A percentile compares a stretch with the other conserved stretches of the same genome.
Evolutionary conservation across 2,329 filamentous ascomycete species (phyloP).

Genomic region (Chrysoporthe cubensis): DNA sequence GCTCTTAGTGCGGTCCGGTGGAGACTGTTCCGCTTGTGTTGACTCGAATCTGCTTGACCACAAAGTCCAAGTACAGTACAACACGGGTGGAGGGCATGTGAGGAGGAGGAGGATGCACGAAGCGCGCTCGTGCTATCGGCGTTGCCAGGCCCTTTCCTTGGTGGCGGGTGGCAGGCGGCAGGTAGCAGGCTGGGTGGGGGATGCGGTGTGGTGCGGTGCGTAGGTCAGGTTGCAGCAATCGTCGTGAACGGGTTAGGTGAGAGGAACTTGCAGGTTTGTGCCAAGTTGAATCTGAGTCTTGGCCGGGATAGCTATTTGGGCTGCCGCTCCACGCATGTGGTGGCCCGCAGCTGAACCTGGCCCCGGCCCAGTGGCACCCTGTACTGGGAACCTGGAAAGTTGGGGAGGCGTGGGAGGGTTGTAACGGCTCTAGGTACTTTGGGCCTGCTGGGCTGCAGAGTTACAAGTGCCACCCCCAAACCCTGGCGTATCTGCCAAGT

Average conservation of each 20-base stretch:
- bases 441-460: neutral
- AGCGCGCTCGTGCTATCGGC: neutral
- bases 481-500: slow-evolving; percentile 12
- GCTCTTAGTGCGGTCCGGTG: slow-evolving; percentile 6
- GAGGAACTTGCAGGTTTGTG: slow-evolving; percentile 3
- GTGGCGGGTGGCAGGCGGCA: slow-evolving; percentile 6
- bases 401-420: neutral
- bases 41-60: slow-evolving; percentile 6
- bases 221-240: slow-evolving; percentile 10
- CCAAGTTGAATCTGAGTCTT: slow-evolving; percentile 4
- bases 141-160: slow-evolving; percentile 4
- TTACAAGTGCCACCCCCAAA: slow-evolving; percentile 11
- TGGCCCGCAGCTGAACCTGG: neutral
- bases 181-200: slow-evolving; percentile 1
- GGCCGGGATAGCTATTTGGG: neutral
- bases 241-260: slow-evolving; percentile 11
- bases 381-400: neutral
- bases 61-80: slow-evolving; percentile 5
- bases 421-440: slow-evolving; percentile 1
- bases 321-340: slow-evolving; percentile 1
- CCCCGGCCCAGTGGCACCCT: neutral
- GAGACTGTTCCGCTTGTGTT: slow-evolving; percentile 6
- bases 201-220: slow-evolving; percentile 6
- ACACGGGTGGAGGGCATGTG: slow-evolving; percentile 12
- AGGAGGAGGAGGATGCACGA: neutral